phyloP scores from a whole-genome alignment of 2,329 filamentous ascomycete species.

The Blumeriella jaapii region DNA sequence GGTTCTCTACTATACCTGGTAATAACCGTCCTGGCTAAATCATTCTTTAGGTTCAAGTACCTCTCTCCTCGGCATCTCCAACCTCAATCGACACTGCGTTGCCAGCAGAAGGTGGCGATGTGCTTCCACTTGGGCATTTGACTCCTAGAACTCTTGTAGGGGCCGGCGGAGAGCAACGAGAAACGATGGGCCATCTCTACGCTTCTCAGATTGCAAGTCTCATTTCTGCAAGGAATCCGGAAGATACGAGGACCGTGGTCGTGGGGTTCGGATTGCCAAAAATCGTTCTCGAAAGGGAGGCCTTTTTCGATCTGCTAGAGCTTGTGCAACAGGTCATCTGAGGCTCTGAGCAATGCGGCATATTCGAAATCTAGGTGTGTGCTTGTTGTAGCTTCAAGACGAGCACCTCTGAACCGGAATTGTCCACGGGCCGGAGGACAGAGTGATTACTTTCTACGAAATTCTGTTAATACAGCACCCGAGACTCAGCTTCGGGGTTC shows the following conservation, averaged over 20 bases:
- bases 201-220: conserved; percentile 81
- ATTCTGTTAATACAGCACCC: background rate
- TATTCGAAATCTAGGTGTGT: too few species aligned
- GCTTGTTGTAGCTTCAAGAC: too few species aligned
- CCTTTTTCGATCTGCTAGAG: conserved; percentile 55
- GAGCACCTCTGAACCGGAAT: too few species aligned
- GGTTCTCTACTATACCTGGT: background rate
- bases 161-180: conserved; percentile 65
- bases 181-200: conserved; percentile 77
- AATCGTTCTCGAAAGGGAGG: conserved; percentile 34
- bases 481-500: background rate
- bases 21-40: background rate
- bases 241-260: conserved; percentile 49
- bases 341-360: conserved; percentile 3
- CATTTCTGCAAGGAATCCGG: conserved; percentile 58
- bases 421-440: background rate
- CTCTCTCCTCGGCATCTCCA: conserved; percentile 57
- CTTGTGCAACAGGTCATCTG: conserved; percentile 42
- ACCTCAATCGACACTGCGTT: conserved; percentile 44
- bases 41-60: conserved; percentile 57
- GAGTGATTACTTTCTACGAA: conserved; percentile 1
- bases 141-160: conserved; percentile 82
- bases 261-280: conserved; percentile 48
- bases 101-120: conserved; percentile 25
- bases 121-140: conserved; percentile 66